Percentiles rank a stretch among this genome's conserved stretches.
Conservation (phyloP, 139 green algal species). For the Micractinium sp. region DNA sequence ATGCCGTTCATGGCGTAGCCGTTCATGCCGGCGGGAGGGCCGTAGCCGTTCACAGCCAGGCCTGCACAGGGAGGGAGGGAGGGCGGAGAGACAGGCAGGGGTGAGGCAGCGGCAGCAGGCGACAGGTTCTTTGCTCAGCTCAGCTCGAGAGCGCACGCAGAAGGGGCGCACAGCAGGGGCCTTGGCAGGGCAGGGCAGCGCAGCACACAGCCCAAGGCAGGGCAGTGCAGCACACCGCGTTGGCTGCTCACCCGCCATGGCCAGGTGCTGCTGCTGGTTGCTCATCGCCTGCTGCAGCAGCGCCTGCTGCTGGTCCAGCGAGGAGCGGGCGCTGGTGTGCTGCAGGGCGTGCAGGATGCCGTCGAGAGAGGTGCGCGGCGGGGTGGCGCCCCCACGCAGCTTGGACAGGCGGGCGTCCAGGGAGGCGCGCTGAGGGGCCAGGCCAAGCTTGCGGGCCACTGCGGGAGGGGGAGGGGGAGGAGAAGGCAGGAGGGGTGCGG, state of each 20-base stretch:
- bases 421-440: constrained; percentile 45
- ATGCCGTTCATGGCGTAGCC: neutral
- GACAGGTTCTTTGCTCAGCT: no score
- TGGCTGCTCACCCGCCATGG: neutral
- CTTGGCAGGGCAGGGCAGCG: no score
- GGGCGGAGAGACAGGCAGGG: no score
- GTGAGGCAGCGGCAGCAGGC: no score
- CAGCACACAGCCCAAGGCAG: no score
- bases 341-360: constrained; percentile 30
- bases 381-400: constrained; percentile 22
- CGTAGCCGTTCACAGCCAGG: neutral
- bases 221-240: neutral
- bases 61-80: neutral
- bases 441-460: constrained; percentile 78
- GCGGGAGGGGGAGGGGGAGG: constrained; percentile 26
- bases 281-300: constrained; percentile 32
- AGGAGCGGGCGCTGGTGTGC: constrained; percentile 12
- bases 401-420: constrained; percentile 27
- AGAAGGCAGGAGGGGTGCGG: neutral
- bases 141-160: no score
- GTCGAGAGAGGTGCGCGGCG: constrained; percentile 33
- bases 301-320: constrained; percentile 29
- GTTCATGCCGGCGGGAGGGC: neutral
- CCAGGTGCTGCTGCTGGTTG: constrained; percentile 24
- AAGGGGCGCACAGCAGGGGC: no score